phyloP scores from a whole-genome alignment of 768 basidiomycete species.

The Nidularia pulvinata region DNA sequence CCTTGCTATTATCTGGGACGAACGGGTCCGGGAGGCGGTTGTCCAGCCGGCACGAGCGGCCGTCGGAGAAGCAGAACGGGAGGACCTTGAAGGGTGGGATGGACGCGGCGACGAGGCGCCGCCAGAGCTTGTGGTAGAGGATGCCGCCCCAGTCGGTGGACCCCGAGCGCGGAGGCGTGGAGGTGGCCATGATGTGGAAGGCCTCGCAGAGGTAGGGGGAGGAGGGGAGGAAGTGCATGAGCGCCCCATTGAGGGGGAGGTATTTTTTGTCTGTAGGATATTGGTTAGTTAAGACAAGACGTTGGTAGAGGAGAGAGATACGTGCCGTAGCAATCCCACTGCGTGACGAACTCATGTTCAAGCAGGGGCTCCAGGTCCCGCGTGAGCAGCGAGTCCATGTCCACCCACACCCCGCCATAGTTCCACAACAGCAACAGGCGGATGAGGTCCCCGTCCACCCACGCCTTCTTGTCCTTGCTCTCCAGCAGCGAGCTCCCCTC shows the following conservation, averaged over 20 bases:
- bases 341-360: conserved; percentile 96
- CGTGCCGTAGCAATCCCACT: conserved; percentile 98
- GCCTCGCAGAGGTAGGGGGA: conserved; percentile 98
- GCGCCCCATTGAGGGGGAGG: conserved; percentile 83
- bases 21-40: conserved; percentile 96
- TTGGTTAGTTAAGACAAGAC: background rate
- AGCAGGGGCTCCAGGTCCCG: conserved; percentile 84
- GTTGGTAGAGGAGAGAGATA: background rate
- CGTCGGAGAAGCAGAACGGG: conserved; percentile 96
- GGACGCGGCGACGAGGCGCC: conserved; percentile 70
- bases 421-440: conserved; percentile 87
- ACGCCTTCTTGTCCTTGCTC: conserved; percentile 76
- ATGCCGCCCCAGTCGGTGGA: conserved; percentile 95
- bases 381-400: conserved; percentile 95
- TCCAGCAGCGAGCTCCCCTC: conserved; percentile 61
- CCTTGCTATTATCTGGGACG: conserved; percentile 44
- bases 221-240: conserved; percentile 90
- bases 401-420: conserved; percentile 93
- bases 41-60: conserved; percentile 87
- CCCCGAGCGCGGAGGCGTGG: conserved; percentile 67
- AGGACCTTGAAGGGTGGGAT: conserved; percentile 89
- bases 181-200: conserved; percentile 85
- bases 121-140: conserved; percentile 91
- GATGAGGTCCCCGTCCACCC: conserved; percentile 96
- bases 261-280: conserved; percentile 36